These are phyloP conservation scores for Leccinum subrobustum DNA, from an alignment of 1,284 basidiomycete species.

Conservation along the genomic window DNA sequence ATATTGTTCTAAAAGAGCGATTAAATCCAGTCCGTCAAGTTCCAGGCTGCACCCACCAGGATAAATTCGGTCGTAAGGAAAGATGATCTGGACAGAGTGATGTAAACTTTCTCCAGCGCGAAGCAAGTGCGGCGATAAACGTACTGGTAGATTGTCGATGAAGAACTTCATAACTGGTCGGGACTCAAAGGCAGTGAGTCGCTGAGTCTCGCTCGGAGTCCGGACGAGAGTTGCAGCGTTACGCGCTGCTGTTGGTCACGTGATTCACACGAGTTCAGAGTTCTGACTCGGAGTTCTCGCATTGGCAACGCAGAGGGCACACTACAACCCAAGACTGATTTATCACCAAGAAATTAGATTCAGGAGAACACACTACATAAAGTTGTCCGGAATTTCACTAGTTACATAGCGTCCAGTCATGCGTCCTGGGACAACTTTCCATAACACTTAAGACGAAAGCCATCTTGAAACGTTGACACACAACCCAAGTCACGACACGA, in stretches of 20 bases:
- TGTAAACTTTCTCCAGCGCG: not conserved
- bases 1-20: conserved; percentile 78
- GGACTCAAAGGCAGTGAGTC: not conserved
- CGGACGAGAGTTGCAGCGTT: not conserved
- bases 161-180: conserved; percentile 85
- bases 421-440: not conserved
- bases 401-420: conserved; percentile 1
- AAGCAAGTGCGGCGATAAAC: conserved; percentile 19
- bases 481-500: not conserved
- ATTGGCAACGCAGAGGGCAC: no score
- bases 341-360: not conserved
- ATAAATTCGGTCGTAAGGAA: conserved; percentile 91
- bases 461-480: not conserved
- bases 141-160: conserved; percentile 90
- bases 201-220: not conserved
- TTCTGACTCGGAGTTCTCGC: no score
- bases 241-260: conserved; percentile 7
- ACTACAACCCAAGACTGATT: not conserved
- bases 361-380: conserved; percentile 3
- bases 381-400: not conserved
- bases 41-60: conserved; percentile 52
- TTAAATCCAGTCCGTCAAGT: conserved; percentile 7
- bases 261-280: conserved; percentile 3
- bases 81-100: conserved; percentile 62
- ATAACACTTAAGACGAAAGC: not conserved